Evolutionary conservation across 2,329 filamentous ascomycete species (phyloP).

Genomic region (Aspergillus neoniger): DNA sequence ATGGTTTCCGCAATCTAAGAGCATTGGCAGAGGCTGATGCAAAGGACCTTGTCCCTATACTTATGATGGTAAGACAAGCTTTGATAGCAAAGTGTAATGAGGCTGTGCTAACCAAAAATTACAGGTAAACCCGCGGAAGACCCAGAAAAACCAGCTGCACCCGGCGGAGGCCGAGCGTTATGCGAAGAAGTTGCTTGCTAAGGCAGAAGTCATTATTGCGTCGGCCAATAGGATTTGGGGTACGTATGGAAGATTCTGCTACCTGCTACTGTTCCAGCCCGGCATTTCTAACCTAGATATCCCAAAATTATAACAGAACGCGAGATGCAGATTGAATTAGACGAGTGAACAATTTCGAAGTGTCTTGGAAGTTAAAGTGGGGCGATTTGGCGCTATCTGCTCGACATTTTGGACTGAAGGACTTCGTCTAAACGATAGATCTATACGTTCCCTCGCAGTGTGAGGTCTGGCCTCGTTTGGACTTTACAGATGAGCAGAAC

Average conservation of each 20-base stretch:
- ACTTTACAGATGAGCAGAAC: neutral
- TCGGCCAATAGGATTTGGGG: slow-evolving; percentile 71
- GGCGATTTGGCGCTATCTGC: neutral
- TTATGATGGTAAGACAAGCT: slow-evolving; percentile 61
- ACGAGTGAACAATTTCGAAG: slow-evolving; percentile 27
- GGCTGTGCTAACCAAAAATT: neutral
- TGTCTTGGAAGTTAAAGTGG: neutral
- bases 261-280: neutral
- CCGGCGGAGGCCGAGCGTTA: slow-evolving; percentile 61
- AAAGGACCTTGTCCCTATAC: slow-evolving; percentile 67
- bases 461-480: neutral
- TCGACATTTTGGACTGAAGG: neutral
- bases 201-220: slow-evolving; percentile 67
- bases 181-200: slow-evolving; percentile 64
- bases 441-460: neutral
- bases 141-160: slow-evolving; percentile 52
- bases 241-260: slow-evolving; percentile 22
- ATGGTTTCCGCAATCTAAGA: slow-evolving; percentile 69
- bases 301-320: slow-evolving; percentile 29
- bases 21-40: slow-evolving; percentile 69
- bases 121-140: slow-evolving; percentile 67
- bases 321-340: slow-evolving; percentile 40
- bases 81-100: neutral
- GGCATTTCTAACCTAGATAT: slow-evolving; percentile 11
- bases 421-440: neutral